Evolutionary conservation across 495 filamentous ascomycete species (phyloP).

Genomic region (Rostrohypoxylon terebratum): DNA sequence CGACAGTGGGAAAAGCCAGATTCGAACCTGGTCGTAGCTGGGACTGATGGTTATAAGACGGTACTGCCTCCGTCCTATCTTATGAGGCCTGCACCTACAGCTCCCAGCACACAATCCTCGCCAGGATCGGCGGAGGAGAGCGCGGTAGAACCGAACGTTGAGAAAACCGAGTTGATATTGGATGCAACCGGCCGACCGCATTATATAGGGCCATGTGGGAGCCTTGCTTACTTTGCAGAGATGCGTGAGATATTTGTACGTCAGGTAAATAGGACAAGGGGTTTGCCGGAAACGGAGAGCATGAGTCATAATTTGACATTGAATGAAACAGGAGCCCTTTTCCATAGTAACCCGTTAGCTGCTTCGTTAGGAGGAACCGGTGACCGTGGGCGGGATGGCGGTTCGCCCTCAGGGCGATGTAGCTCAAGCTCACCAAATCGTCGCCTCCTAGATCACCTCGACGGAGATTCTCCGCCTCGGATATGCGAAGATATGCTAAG

Average conservation of each 20-base stretch:
- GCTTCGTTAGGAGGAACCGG: constrained; percentile 39
- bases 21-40: constrained; percentile 29
- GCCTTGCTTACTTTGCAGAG: constrained; percentile 49
- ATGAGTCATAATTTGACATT: neutral
- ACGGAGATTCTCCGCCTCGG: constrained; percentile 37
- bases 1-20: neutral
- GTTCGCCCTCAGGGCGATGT: constrained; percentile 3
- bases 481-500: constrained; percentile 41
- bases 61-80: constrained; percentile 40
- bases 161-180: constrained; percentile 45
- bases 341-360: constrained; percentile 28
- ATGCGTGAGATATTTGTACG: constrained; percentile 48
- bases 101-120: neutral
- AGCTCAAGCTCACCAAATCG: neutral
- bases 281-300: neutral
- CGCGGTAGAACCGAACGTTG: neutral
- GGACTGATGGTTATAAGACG: constrained; percentile 25
- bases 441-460: constrained; percentile 31
- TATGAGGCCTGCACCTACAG: constrained; percentile 3
- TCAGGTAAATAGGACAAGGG: constrained; percentile 22
- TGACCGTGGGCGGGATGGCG: constrained; percentile 18
- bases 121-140: constrained; percentile 1
- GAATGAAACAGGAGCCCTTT: neutral
- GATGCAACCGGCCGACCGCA: constrained; percentile 54
- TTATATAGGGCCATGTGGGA: constrained; percentile 56